A percentile compares a stretch with the other conserved stretches of the same genome.
Conservation (phyloP, 2,329 filamentous ascomycete genomes). For the Geosmithia flava region DNA sequence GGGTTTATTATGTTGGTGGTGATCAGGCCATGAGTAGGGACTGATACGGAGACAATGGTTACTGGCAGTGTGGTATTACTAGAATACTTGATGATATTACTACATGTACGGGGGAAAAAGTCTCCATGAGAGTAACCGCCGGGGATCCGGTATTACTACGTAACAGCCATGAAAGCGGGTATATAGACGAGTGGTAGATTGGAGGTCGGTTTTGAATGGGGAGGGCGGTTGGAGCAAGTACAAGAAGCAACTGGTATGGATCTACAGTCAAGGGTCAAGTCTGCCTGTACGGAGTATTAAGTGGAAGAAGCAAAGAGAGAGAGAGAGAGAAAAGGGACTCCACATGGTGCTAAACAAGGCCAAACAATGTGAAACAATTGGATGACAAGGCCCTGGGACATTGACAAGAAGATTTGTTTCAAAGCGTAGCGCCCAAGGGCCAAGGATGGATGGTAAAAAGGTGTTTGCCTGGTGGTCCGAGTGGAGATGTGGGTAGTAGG, state of each 20-base stretch:
- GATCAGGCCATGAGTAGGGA: too few species aligned
- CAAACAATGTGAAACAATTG: slow-evolving; percentile 4
- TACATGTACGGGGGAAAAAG: not conserved
- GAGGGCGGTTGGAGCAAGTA: not conserved
- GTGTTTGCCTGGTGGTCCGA: too few species aligned
- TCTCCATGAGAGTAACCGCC: not conserved
- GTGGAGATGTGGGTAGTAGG: too few species aligned
- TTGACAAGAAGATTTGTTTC: not conserved
- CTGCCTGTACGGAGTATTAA: too few species aligned
- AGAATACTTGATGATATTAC: too few species aligned
- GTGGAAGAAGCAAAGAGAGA: not conserved
- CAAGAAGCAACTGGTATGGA: not conserved
- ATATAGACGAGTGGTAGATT: not conserved
- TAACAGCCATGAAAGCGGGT: not conserved
- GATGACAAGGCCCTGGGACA: not conserved
- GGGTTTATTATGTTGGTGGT: too few species aligned
- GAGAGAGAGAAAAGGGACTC: not conserved
- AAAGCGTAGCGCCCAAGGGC: not conserved
- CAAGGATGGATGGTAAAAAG: too few species aligned
- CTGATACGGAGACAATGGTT: too few species aligned
- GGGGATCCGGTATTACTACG: not conserved
- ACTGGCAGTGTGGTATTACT: too few species aligned
- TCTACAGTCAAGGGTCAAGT: not conserved
- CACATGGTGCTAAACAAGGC: not conserved
- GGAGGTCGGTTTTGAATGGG: not conserved